Base-by-base conservation (phyloP, 108 stramenopile genomes). In the Conticribra guillardii region DNA sequence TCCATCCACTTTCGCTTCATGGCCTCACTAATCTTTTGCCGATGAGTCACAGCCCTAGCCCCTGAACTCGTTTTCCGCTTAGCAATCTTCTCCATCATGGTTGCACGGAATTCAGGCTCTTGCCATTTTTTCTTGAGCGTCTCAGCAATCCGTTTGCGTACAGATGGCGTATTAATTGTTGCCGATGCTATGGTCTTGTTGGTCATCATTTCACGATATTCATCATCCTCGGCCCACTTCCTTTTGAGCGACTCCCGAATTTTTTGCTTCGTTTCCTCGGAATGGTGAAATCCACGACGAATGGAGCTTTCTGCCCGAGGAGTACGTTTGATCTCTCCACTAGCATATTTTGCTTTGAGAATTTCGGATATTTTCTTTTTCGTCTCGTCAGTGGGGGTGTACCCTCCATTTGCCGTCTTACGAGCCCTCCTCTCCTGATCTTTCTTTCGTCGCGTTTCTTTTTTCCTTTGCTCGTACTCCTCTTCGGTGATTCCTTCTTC, bases 1-100 rank as follows among this genome's bases (percentile, higher is more conserved):
- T 93, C 88, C 74, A 88, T 82, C 92, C 92, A 93, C 59, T 89
- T 90, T n/a, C 37, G 52, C 54, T 89, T 90, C 87, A 93, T 91
- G 45, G 92, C 87, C n/a, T 69, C 79, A 60, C 84, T 85, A 44
- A 93, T 93, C 62, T 87, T 89, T 52, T 80, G 73, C 50, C 88
- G 62, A 73, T 90, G 81, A 1, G 62, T 41, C 37, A 61, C n/a
- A n/a, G 59, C 67, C 52, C 62, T 67, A 21, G 46, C 26, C 0
- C 45, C 44, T 9, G 76, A 54, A 11, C n/a, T 22, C 31, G 47
- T 28, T 33, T 54, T 72, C 15, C 87, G 75, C 28, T 81, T 69
- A 27, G 71, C 31, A 67, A 93, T 87, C 50, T 88, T 88, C n/a
- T 78, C 78, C 73, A 89, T 71, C 89, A 94, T 91, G 2, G 33